These are phyloP conservation scores for Corymbia maculata DNA, from an alignment of 345 rosid species.

Conservation along the genomic window DNA sequence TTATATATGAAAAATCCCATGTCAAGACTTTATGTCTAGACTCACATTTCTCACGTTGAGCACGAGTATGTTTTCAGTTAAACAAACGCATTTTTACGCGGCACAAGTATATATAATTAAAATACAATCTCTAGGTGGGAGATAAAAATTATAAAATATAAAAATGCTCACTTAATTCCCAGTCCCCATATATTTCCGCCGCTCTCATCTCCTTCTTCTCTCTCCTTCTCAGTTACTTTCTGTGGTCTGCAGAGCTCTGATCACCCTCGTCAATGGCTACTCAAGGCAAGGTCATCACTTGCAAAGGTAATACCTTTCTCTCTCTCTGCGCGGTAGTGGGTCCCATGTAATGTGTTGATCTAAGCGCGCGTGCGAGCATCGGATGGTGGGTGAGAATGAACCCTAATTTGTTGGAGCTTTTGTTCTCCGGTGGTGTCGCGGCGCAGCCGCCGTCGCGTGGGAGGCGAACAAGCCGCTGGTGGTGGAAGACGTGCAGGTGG, in stretches of 20 bases:
- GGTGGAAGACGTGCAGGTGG: slow-evolving; percentile 87
- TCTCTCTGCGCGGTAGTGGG: background rate
- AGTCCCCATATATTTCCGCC: background rate
- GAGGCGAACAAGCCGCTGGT: slow-evolving; percentile 87
- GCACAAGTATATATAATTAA: no score
- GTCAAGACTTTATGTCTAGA: no score
- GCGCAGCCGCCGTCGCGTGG: slow-evolving; percentile 90
- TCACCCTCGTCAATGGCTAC: background rate
- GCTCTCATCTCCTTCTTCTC: background rate
- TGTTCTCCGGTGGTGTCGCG: background rate
- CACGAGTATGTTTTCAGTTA: no score
- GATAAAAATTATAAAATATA: no score
- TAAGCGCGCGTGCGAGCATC: background rate
- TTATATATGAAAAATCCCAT: no score
- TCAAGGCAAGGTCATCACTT: background rate
- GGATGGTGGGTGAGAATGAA: background rate
- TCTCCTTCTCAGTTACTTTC: background rate
- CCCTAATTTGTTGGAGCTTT: background rate
- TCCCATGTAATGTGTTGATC: background rate
- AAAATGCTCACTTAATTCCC: no score
- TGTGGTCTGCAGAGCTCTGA: background rate
- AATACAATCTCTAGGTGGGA: no score
- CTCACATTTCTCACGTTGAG: no score
- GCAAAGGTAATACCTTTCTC: background rate
- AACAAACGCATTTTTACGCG: no score